Evolutionary conservation across 768 basidiomycete genomes (phyloP), one percentile per base, ranked within the genome.

Genomic region (Boletus patriciae): DNA sequence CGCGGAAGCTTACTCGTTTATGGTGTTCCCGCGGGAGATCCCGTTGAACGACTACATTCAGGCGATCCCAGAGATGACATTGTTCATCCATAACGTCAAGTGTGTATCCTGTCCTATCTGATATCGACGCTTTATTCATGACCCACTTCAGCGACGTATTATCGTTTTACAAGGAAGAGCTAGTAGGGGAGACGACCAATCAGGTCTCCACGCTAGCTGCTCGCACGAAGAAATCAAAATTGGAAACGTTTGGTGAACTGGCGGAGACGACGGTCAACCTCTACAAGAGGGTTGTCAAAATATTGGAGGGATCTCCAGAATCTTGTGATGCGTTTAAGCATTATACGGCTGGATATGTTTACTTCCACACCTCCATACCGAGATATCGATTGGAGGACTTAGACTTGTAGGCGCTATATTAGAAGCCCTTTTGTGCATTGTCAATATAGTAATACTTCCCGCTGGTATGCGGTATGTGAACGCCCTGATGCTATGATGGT

Each of bases 121-220:
- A n/a, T 3, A 11, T 40, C 7, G 21, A n/a, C 34, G 3, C 3
- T 3, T 33, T 15, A 31, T n/a, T 43, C 6, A 52, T 12, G 8
- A 18, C 18, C 2, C 25, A 4, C 29, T 64, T 40, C 23, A 78
- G 77, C 54, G 77, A 79, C 36, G 61, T 78, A 29, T 59, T 77
- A 2, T 77, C 73, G 0, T 78, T 78, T 52, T 74, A 78, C 55
- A 71, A 78, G 54, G 78, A 79, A 66, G 77, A 78, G 49, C 51
- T 66, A 2, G 66, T 51, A 0, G 71, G 69, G 3, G 78, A 78
- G 50, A 54, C 58, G 6, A 66, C 69, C 36, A 78, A 77, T 54
- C 72, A 66, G 27, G 60, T 77, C 34, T 76, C 77, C 1, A 57
- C 66, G 16, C 52, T 71, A 0, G 76, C 76, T 0, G 56, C 59